These are phyloP conservation scores for Didymosphaeria variabile DNA, from an alignment of 2,329 filamentous ascomycete species.

Conservation along the genomic window DNA sequence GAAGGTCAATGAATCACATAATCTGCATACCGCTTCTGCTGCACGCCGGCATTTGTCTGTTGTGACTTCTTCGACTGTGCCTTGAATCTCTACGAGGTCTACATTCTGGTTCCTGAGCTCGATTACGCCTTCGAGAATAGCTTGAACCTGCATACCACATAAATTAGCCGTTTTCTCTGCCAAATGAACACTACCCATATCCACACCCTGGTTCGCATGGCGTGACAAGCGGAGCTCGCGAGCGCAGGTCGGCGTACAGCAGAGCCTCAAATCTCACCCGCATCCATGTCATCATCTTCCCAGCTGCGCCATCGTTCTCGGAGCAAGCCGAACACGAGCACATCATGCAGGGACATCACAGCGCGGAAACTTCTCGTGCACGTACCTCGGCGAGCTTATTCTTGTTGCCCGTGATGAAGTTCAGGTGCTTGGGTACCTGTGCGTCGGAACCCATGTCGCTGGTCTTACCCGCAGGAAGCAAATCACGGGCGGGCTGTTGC, in stretches of 20 bases:
- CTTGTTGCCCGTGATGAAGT: conserved; percentile 96
- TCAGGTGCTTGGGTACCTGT: conserved; percentile 64
- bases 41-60: conserved; percentile 85
- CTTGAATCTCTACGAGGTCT: conserved; percentile 90
- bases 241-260: conserved; percentile 10
- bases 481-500: not conserved
- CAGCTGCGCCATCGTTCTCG: conserved; percentile 10
- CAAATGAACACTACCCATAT: not conserved
- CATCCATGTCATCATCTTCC: not conserved
- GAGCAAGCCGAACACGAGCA: conserved; percentile 13
- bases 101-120: conserved; percentile 77
- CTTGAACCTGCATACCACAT: conserved; percentile 65
- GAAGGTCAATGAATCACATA: not conserved
- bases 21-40: conserved; percentile 71
- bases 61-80: conserved; percentile 90
- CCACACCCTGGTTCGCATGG: conserved; percentile 4
- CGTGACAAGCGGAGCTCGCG: conserved; percentile 6
- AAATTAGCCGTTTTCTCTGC: not conserved
- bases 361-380: not conserved
- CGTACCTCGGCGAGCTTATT: conserved; percentile 83
- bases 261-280: conserved; percentile 13
- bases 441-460: conserved; percentile 21
- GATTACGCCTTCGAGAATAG: conserved; percentile 78
- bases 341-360: not conserved
- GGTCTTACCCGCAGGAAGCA: conserved; percentile 8